A percentile compares a stretch with the other conserved stretches of the same genome.
phyloP scores from a whole-genome alignment of 441 rosid species.

The Pelargonium citronellum region DNA sequence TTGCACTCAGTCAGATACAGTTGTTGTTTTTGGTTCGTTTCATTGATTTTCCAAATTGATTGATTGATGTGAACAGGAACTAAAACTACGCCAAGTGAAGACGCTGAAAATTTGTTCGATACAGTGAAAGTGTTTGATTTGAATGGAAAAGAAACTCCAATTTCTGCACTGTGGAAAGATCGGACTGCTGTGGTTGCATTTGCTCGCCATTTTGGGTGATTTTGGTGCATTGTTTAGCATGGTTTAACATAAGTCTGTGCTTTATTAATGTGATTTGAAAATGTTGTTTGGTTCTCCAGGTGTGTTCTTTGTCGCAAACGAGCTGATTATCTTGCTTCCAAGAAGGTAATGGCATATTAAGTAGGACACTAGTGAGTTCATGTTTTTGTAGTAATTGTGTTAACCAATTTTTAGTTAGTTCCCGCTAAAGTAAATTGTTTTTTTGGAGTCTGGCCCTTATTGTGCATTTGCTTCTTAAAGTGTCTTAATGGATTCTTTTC shows the following conservation, averaged over 20 bases:
- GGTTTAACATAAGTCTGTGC: neutral
- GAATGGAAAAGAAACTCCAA: conserved; percentile 53
- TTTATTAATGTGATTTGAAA: neutral
- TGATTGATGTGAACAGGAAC: conserved; percentile 34
- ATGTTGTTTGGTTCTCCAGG: conserved; percentile 31
- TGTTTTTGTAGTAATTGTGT: too few relatives aligned
- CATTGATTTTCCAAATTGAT: too few relatives aligned
- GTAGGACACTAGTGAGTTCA: too few relatives aligned
- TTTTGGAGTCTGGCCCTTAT: neutral
- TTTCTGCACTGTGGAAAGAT: conserved; percentile 83
- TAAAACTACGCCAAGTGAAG: conserved; percentile 32
- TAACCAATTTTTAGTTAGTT: too few relatives aligned
- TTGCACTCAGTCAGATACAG: neutral
- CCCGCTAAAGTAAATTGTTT: neutral
- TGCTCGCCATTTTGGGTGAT: conserved; percentile 92
- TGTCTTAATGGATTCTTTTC: too few relatives aligned
- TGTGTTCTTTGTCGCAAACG: conserved; percentile 85
- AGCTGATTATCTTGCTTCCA: conserved; percentile 74
- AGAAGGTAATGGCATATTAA: conserved; percentile 53
- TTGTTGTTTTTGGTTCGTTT: too few relatives aligned
- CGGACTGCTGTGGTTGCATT: conserved; percentile 80
- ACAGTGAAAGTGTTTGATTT: conserved; percentile 58
- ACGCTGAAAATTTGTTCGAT: conserved; percentile 37
- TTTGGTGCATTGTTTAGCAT: neutral
- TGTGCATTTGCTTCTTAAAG: neutral